Conservation (phyloP, 371 early-diverging fungal species). For the Funneliformis caledonium region DNA sequence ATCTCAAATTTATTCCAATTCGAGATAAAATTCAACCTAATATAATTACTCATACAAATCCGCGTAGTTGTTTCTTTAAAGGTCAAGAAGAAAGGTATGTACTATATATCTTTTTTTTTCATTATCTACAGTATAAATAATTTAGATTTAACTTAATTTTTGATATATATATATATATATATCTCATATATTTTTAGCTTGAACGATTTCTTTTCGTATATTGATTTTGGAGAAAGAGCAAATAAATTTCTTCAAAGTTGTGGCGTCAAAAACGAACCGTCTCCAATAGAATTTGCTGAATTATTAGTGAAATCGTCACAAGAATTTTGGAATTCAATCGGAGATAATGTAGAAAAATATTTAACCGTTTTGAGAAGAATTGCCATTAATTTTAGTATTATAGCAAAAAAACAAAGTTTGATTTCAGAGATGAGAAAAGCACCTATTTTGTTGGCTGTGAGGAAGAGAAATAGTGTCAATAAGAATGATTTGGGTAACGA, state of each 20-base stretch:
- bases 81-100: conserved; percentile 48
- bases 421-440: conserved; percentile 63
- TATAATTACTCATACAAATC: conserved; percentile 50
- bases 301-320: conserved; percentile 73
- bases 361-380: conserved; percentile 72
- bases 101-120: too few species aligned
- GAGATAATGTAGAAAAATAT: conserved; percentile 74
- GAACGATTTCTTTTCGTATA: conserved; percentile 65
- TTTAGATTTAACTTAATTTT: neutral
- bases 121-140: too few species aligned
- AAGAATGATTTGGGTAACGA: conserved; percentile 40
- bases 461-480: conserved; percentile 20
- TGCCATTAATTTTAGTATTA: conserved; percentile 67
- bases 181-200: conserved; percentile 43
- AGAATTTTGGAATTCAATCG: conserved; percentile 67
- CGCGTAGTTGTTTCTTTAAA: conserved; percentile 67
- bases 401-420: conserved; percentile 55
- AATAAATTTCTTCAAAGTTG: conserved; percentile 82
- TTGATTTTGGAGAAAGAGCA: conserved; percentile 76
- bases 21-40: conserved; percentile 28
- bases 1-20: conserved; percentile 71
- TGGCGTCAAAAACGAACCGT: conserved; percentile 88
- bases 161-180: neutral
- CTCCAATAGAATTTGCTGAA: conserved; percentile 73
- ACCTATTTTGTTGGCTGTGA: conserved; percentile 62